Evolutionary conservation across 129 eudicot species (phyloP), one percentile per base, ranked within the genome.

Genomic region (Flaveria robusta): DNA sequence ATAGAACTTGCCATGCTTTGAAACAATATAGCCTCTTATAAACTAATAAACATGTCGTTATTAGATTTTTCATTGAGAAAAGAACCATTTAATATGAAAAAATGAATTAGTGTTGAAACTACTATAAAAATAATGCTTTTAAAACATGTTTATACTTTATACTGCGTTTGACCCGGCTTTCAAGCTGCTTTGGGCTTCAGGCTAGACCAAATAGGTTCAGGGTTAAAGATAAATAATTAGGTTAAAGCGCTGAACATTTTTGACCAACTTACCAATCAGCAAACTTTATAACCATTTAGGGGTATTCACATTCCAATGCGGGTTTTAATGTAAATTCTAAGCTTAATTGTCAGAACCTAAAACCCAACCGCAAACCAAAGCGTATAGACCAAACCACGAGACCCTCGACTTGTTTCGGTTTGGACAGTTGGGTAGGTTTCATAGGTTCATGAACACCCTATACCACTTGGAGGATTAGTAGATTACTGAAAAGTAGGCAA

Each of bases 401-500:
- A 56, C 64, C 64, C 12, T 9, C 64, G 16, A 22, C 34, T 56
- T 56, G 26, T 29, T 56, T 56, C 15, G 14, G 64, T 56, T 56
- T 56, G 3, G 31, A 56, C 12, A 9, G 16, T 56, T 56, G 5
- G 1, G 15, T 56, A 15, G 15, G 13, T 23, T 56, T 20, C 11
- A 47, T 2, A 9, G 49, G 49, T 43, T 43, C 3, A 29, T 29
- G 68, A 63, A 63, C 20, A 15, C 22, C 7, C 39, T 34, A 34
- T 34, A 34, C 7, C 8, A 34, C 1, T 13, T 3, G 27, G 19
- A 8, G 10, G 66, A 60, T 60, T 24, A 60, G 43, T 63, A 63
- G 68, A 63, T 63, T 63, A 63, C 68, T 5, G 43, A 63, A 63
- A 60, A 14, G 42, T 29, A 23, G 5, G 66, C 66, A 29, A 7